A percentile compares a stretch with the other conserved stretches of the same genome.
These are phyloP conservation scores for Phytophthora rubi DNA, from an alignment of 352 stramenopile genomes.

Conservation along the genomic window DNA sequence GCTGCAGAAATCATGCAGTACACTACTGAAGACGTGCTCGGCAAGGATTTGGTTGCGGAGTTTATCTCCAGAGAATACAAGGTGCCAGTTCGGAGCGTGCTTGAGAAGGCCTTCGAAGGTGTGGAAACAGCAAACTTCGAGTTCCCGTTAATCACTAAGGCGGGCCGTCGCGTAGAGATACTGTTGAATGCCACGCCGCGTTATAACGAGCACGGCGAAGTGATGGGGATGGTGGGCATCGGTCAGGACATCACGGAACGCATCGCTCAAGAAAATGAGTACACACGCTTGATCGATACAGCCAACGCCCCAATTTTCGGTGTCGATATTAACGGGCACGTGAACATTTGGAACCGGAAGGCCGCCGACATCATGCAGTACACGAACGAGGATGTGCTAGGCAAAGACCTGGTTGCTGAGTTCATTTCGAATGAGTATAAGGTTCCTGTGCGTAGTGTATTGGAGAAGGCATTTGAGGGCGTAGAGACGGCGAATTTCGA, in stretches of 20 bases:
- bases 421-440: constrained; percentile 64
- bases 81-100: constrained; percentile 42
- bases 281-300: constrained; percentile 59
- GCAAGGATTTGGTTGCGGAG: constrained; percentile 43
- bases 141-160: too few relatives aligned
- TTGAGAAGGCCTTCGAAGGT: constrained; percentile 50
- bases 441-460: constrained; percentile 32
- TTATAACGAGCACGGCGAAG: too few relatives aligned
- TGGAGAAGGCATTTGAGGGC: constrained; percentile 42
- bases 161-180: too few relatives aligned
- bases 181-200: too few relatives aligned
- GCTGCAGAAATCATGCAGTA: constrained; percentile 62
- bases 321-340: constrained; percentile 59
- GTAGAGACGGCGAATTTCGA: constrained; percentile 67
- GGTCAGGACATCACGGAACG: constrained; percentile 62
- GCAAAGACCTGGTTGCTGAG: constrained; percentile 65
- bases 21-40: constrained; percentile 49
- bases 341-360: constrained; percentile 67
- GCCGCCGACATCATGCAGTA: constrained; percentile 62
- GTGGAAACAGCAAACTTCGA: constrained; percentile 64
- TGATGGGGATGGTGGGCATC: constrained; percentile 13
- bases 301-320: constrained; percentile 72
- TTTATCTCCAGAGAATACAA: constrained; percentile 62
- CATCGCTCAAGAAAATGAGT: constrained; percentile 66
- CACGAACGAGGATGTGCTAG: constrained; percentile 43